Evolutionary conservation across 345 rosid species (phyloP).

Genomic region (Pistacia atlantica): DNA sequence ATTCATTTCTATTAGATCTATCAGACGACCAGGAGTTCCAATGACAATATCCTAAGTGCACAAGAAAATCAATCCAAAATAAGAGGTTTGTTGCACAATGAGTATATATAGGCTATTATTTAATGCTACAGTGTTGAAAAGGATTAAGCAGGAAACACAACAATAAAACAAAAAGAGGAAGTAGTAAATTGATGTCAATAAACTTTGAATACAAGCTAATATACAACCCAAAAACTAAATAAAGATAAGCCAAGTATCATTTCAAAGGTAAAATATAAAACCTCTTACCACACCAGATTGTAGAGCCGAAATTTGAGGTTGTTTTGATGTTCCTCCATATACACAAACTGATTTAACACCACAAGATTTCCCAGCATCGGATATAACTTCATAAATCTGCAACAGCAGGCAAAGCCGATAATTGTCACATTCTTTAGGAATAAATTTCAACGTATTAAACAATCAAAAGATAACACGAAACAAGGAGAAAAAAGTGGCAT

Average conservation of each 20-base stretch:
- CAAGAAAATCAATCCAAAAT: background rate
- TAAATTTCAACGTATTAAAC: background rate
- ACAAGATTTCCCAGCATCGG: constrained; percentile 78
- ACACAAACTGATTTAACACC: constrained; percentile 74
- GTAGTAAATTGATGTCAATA: no score
- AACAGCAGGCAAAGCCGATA: constrained; percentile 16
- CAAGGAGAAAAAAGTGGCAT: background rate
- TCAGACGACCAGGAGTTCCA: constrained; percentile 98
- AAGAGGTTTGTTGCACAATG: background rate
- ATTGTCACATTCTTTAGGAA: background rate
- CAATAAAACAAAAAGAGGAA: background rate
- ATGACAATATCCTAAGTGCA: constrained; percentile 72
- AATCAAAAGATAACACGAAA: background rate
- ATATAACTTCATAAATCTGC: constrained; percentile 81
- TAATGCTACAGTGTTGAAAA: no score
- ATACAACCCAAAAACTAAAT: background rate
- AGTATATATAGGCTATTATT: no score
- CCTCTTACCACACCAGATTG: constrained; percentile 79
- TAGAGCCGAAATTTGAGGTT: constrained; percentile 74
- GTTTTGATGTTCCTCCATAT: constrained; percentile 88
- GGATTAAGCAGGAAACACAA: background rate
- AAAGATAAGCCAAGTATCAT: constrained; percentile 12
- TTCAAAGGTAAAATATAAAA: background rate
- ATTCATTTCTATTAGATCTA: constrained; percentile 81
- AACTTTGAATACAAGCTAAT: background rate